These are phyloP conservation scores for Quercus phellos DNA, from an alignment of 331 rosid genomes.

Conservation along the genomic window DNA sequence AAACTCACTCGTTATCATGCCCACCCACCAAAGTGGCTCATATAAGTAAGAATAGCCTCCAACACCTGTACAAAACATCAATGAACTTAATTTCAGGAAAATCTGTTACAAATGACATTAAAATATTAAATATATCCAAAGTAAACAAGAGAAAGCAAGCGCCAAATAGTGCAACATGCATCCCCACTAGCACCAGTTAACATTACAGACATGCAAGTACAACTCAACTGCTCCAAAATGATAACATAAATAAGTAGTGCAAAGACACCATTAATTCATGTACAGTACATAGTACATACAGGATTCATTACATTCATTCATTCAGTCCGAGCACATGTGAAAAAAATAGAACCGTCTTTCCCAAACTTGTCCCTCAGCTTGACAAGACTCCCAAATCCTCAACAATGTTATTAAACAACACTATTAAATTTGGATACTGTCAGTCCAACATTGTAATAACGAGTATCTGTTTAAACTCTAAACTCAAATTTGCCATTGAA, in stretches of 20 bases:
- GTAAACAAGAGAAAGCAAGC: not conserved
- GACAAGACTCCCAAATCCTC: not conserved
- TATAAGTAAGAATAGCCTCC: conserved; percentile 97
- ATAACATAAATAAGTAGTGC: not conserved
- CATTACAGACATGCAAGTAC: not conserved
- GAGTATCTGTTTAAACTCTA: not conserved
- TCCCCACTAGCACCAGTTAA: not conserved
- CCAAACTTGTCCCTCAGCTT: not conserved
- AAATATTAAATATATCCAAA: not conserved
- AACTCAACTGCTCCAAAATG: not conserved
- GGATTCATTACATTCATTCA: not conserved
- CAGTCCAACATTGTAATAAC: too few relatives aligned
- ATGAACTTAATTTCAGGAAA: conserved; percentile 11
- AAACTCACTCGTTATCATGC: conserved; percentile 98
- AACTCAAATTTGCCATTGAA: conserved; percentile 10
- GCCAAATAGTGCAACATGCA: not conserved
- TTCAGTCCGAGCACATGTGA: not conserved
- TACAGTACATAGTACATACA: not conserved
- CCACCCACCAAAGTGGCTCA: conserved; percentile 99
- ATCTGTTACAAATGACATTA: not conserved
- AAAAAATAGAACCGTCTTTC: not conserved
- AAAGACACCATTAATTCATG: not conserved
- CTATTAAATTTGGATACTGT: too few relatives aligned
- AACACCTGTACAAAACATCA: conserved; percentile 49
- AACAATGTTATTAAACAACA: not conserved